A percentile compares a stretch with the other conserved stretches of the same genome.
phyloP scores from a whole-genome alignment of 495 filamentous ascomycete species.

The Neurospora sp. region DNA sequence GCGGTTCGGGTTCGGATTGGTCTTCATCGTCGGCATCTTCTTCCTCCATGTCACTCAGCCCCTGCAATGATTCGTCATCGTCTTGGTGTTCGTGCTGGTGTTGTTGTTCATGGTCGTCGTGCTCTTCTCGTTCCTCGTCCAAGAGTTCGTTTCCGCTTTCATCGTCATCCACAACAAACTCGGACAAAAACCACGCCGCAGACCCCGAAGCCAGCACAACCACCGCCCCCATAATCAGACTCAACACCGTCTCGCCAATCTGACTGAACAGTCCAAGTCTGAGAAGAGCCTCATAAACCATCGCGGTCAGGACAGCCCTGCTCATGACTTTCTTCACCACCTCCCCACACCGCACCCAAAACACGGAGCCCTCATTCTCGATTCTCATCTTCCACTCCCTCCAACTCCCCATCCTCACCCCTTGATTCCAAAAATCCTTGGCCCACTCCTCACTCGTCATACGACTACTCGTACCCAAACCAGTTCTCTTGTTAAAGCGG shows the following conservation, averaged over 20 bases:
- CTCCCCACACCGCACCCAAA: not conserved
- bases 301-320: not conserved
- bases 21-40: not conserved
- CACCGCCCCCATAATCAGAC: not conserved
- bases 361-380: not conserved
- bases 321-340: not conserved
- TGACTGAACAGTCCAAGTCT: not conserved
- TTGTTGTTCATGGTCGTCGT: not conserved
- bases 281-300: not conserved
- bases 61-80: not conserved
- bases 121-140: not conserved
- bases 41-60: not conserved
- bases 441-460: not conserved
- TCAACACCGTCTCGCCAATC: not conserved
- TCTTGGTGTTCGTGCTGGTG: not conserved
- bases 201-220: not conserved
- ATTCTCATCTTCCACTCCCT: not conserved
- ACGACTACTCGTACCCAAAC: not conserved
- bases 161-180: not conserved
- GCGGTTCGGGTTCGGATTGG: not conserved
- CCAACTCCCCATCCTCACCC: not conserved
- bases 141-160: not conserved
- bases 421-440: not conserved
- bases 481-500: not conserved
- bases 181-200: not conserved